Evolutionary conservation across 2,329 filamentous ascomycete species (phyloP).

Genomic region (Claviceps humidiphila): DNA sequence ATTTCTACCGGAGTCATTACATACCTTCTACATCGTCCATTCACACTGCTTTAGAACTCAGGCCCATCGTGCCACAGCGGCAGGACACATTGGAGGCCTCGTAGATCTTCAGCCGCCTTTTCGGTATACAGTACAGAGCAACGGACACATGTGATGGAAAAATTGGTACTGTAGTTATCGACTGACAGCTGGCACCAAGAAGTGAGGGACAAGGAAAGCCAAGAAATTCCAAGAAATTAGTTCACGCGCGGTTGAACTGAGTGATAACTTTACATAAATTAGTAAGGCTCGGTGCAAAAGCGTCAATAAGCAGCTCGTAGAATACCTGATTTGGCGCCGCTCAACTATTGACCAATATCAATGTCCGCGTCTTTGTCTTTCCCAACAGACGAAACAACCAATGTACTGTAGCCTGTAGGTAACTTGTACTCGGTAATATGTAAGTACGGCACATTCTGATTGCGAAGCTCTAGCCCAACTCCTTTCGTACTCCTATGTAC

Average conservation of each 20-base stretch:
- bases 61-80: neutral
- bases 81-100: neutral
- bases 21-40: conserved; percentile 12
- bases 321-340: neutral
- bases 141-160: too few relatives aligned
- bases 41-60: neutral
- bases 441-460: too few relatives aligned
- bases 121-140: too few relatives aligned
- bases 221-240: neutral
- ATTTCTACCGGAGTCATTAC: conserved; percentile 3
- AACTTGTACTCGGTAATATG: too few relatives aligned
- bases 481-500: too few relatives aligned
- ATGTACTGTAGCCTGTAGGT: too few relatives aligned
- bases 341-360: too few relatives aligned
- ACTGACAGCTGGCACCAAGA: neutral
- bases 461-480: too few relatives aligned
- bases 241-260: neutral
- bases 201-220: neutral
- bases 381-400: too few relatives aligned
- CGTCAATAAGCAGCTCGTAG: neutral
- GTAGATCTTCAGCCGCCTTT: too few relatives aligned
- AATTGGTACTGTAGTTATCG: neutral
- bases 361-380: too few relatives aligned
- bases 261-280: too few relatives aligned
- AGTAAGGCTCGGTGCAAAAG: neutral